Conservation (phyloP, 2,329 filamentous ascomycete species). For the Canariomyces notabilis region DNA sequence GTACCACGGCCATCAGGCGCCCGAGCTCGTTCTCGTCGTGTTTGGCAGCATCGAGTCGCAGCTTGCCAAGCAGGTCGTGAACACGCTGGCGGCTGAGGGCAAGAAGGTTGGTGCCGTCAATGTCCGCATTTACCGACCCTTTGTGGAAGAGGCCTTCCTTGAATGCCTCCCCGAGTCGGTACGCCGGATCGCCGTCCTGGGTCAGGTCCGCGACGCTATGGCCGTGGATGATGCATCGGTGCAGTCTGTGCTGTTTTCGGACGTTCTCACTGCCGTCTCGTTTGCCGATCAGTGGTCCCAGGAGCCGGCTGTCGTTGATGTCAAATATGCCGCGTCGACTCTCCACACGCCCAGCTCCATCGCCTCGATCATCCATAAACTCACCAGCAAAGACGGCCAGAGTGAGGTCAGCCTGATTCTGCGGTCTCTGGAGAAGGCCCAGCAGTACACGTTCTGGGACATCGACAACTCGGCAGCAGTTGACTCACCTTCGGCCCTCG, state of each 20-base stretch:
- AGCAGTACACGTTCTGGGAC: constrained; percentile 95
- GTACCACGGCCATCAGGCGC: constrained; percentile 76
- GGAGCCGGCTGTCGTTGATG: constrained; percentile 64
- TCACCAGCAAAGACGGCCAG: constrained; percentile 46
- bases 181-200: constrained; percentile 75
- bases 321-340: constrained; percentile 79
- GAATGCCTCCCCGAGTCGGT: constrained; percentile 70
- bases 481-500: constrained; percentile 57
- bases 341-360: constrained; percentile 52
- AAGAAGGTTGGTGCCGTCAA: constrained; percentile 81
- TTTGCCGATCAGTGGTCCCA: constrained; percentile 66
- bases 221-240: constrained; percentile 69
- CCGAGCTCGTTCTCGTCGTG: constrained; percentile 80
- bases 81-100: constrained; percentile 65
- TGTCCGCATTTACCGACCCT: constrained; percentile 90
- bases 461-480: constrained; percentile 67
- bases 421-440: constrained; percentile 49
- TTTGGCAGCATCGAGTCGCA: constrained; percentile 92
- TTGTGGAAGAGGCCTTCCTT: constrained; percentile 91
- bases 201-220: constrained; percentile 73
- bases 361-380: constrained; percentile 45
- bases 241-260: constrained; percentile 85
- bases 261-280: constrained; percentile 78
- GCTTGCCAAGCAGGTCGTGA: constrained; percentile 74
- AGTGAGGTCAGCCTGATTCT: constrained; percentile 44